Evolutionary conservation across 108 stramenopile species (phyloP), one percentile per base, ranked within the genome.

Genomic region (Asterionellopsis glacialis): DNA sequence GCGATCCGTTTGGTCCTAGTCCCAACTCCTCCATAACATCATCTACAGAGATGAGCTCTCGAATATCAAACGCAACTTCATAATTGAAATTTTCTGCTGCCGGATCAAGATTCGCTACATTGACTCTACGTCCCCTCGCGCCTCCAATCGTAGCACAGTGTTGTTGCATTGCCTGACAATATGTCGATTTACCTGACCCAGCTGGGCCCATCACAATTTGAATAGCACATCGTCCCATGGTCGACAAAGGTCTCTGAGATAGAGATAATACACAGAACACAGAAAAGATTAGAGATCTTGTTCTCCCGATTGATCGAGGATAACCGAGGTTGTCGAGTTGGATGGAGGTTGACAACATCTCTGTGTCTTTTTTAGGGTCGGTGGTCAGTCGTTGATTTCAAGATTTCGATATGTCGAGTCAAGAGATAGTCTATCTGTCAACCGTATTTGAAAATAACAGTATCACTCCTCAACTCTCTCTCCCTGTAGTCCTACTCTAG

Each of bases 11-110:
- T 14, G 99, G 99, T 10, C 99, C 99, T 1, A 95, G 69, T 15
- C 82, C 82, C 55, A 97, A 64, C 75, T 98, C 97, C 53, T 97
- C 95, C 97, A 98, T 98, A 21, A 97, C 99, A 51, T 99, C 97
- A 39, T 95, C 89, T 14, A 95, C 94, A 9, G 83, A 85, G 55
- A 99, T 96, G 28, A 99, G 77, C 47, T 99, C 98, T 7, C 96
- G 89, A 12, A 95, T 76, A 63, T 96, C 95, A 59, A 93, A 79
- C 0, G 83, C 80, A 0, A 86, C 68, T 7, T 94, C 74, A 70
- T 99, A 99, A 22, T 77, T 80, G 68, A 97, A 95, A 43, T 82
- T 41, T 65, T 98, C 98, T 9, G 97, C 97, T 9, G 97, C 97
- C 5, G 99, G 99, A 67, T 99, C 99, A 21, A 99, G 81, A 75